phyloP scores from a whole-genome alignment of 208 protist species.

The Plasmodiophora brassicae region DNA sequence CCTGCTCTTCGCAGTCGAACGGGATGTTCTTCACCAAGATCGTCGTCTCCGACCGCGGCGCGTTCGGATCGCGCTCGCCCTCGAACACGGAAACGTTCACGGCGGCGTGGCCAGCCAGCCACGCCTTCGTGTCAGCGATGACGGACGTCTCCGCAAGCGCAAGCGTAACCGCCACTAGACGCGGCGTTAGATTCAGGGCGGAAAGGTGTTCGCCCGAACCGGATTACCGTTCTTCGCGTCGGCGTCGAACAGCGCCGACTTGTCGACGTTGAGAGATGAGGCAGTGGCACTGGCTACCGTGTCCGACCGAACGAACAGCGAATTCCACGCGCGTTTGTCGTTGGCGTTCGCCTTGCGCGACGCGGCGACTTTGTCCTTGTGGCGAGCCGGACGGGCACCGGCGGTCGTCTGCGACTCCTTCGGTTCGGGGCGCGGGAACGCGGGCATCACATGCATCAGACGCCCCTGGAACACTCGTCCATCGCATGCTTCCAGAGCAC shows the following conservation, averaged over 20 bases:
- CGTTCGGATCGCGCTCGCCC: neutral
- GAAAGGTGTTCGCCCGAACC: too few relatives aligned
- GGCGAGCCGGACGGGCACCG: neutral
- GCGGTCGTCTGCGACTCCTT: neutral
- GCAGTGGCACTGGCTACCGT: neutral
- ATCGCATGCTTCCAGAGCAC: neutral
- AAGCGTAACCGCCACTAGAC: neutral
- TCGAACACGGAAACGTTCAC: conserved; percentile 1
- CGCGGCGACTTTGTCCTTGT: neutral
- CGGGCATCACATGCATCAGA: neutral
- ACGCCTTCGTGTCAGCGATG: neutral
- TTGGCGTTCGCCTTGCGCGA: neutral
- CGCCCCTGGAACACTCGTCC: neutral
- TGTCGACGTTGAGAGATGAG: neutral
- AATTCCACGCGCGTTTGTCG: neutral
- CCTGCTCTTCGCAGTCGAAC: neutral
- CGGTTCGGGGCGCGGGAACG: neutral
- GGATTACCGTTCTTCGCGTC: neutral
- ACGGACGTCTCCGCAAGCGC: neutral
- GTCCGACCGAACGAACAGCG: neutral
- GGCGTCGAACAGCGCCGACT: neutral
- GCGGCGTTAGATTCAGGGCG: too few relatives aligned
- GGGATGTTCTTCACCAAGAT: conserved; percentile 29
- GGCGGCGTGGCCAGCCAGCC: neutral
- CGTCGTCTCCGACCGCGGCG: neutral